phyloP scores from a whole-genome alignment of 163 green algal species.

The Chlamydomonas reinhardtii region DNA sequence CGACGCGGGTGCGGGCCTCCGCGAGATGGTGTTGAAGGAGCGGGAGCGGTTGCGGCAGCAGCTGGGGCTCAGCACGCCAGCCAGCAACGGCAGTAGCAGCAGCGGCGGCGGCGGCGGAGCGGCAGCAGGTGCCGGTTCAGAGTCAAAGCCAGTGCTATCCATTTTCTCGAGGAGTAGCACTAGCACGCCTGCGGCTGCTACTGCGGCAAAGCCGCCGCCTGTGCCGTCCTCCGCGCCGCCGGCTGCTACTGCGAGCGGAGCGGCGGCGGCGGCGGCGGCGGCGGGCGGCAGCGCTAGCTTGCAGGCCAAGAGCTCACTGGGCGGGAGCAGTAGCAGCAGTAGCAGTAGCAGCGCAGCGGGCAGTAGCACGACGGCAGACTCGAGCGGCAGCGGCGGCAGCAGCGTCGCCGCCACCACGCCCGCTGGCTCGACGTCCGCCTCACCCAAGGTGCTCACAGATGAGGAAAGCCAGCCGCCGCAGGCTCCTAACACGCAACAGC shows the following conservation, averaged over 20 bases:
- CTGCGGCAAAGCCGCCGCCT: background rate
- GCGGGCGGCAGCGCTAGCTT: too few species aligned
- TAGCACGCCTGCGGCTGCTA: background rate
- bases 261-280: background rate
- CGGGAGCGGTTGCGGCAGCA: constrained; percentile 55
- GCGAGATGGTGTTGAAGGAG: constrained; percentile 49
- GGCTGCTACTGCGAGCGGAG: background rate
- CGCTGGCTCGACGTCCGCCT: background rate
- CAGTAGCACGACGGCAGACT: background rate
- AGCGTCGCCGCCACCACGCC: background rate
- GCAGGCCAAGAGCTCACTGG: background rate
- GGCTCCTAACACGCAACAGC: background rate
- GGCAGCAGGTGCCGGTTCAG: background rate
- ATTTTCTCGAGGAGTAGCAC: constrained; percentile 32
- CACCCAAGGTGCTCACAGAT: background rate
- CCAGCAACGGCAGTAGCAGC: background rate
- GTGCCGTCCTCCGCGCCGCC: background rate
- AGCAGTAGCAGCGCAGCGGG: background rate
- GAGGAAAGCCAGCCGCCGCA: background rate
- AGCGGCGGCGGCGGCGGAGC: background rate
- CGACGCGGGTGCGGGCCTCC: constrained; percentile 52
- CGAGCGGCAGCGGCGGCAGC: background rate
- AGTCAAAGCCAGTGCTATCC: constrained; percentile 34
- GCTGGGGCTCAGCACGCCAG: constrained; percentile 34
- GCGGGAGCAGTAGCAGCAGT: background rate